These are phyloP conservation scores for Cymbopogon citratus DNA, from an alignment of 176 grass and related monocot genomes.

Conservation along the genomic window DNA sequence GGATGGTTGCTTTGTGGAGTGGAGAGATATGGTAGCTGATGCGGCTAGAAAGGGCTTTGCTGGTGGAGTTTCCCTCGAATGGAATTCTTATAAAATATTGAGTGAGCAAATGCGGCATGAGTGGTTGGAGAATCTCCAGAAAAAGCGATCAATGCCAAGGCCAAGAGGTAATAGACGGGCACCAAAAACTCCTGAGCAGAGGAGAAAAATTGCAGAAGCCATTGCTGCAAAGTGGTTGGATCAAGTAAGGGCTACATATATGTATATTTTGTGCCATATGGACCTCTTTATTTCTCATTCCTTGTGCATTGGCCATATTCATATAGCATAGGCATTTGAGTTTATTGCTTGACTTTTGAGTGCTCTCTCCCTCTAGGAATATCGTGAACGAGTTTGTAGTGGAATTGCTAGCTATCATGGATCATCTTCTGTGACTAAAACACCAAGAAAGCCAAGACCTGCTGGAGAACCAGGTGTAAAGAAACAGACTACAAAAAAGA, in stretches of 20 bases:
- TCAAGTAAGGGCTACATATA: slow-evolving; percentile 44
- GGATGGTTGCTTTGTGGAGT: slow-evolving; percentile 68
- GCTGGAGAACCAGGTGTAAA: slow-evolving; percentile 31
- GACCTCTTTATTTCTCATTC: not conserved
- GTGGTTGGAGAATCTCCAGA: slow-evolving; percentile 50
- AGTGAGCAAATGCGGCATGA: slow-evolving; percentile 53
- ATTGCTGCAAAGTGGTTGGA: slow-evolving; percentile 88
- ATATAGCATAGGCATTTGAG: not conserved
- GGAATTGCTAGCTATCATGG: slow-evolving; percentile 68
- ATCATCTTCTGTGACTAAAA: slow-evolving; percentile 38
- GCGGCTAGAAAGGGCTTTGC: slow-evolving; percentile 53
- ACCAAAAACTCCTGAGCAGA: slow-evolving; percentile 77
- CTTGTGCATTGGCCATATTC: not conserved
- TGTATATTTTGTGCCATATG: not conserved
- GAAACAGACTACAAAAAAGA: slow-evolving; percentile 32
- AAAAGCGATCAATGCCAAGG: slow-evolving; percentile 48
- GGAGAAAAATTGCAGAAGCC: slow-evolving; percentile 84
- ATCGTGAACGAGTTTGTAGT: slow-evolving; percentile 79
- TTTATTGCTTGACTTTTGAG: not conserved
- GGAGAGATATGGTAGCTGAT: slow-evolving; percentile 75
- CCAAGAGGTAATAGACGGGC: slow-evolving; percentile 52
- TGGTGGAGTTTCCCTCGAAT: slow-evolving; percentile 62
- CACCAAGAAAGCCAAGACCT: slow-evolving; percentile 48
- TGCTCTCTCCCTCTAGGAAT: slow-evolving; percentile 44
- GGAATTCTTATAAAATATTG: slow-evolving; percentile 83